These are phyloP conservation scores for Xanthoconium purpureum DNA, from an alignment of 768 basidiomycete species.

Conservation along the genomic window DNA sequence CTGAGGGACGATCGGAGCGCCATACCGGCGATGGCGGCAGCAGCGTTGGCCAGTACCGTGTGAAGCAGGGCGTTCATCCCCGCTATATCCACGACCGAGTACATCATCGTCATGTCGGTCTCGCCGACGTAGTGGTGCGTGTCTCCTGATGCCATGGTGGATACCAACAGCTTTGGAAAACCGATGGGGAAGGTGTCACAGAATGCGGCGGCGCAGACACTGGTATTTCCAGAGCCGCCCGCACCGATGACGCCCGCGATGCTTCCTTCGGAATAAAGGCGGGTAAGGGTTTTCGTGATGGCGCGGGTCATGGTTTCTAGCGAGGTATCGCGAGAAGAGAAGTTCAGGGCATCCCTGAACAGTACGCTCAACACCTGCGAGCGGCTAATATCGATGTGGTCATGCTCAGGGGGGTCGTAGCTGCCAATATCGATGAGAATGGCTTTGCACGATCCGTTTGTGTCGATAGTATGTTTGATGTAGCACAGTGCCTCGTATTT, in stretches of 20 bases:
- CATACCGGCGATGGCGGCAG: constrained; percentile 30
- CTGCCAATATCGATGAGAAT: constrained; percentile 27
- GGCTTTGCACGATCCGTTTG: constrained; percentile 19
- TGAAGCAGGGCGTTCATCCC: constrained; percentile 28
- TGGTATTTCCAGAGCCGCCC: constrained; percentile 29
- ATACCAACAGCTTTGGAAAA: constrained; percentile 29
- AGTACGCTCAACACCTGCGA: constrained; percentile 16
- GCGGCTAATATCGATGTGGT: constrained; percentile 22
- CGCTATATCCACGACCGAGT: constrained; percentile 30
- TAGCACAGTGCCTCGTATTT: constrained; percentile 24
- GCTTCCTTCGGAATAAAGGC: constrained; percentile 5
- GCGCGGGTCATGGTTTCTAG: constrained; percentile 21
- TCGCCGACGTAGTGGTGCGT: constrained; percentile 28
- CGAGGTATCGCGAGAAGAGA: constrained; percentile 7
- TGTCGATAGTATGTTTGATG: constrained; percentile 17
- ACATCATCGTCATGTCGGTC: constrained; percentile 33
- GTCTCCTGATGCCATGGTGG: constrained; percentile 33
- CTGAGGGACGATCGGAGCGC: constrained; percentile 3
- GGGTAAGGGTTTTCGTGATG: constrained; percentile 15
- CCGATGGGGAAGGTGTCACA: constrained; percentile 25
- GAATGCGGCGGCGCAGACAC: constrained; percentile 22
- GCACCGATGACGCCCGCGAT: constrained; percentile 22
- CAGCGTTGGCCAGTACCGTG: constrained; percentile 25
- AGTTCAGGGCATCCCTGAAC: background rate
- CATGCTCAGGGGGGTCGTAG: constrained; percentile 12